Base-by-base conservation (phyloP, 768 basidiomycete genomes). In the Chalciporus sphaerocephalus region DNA sequence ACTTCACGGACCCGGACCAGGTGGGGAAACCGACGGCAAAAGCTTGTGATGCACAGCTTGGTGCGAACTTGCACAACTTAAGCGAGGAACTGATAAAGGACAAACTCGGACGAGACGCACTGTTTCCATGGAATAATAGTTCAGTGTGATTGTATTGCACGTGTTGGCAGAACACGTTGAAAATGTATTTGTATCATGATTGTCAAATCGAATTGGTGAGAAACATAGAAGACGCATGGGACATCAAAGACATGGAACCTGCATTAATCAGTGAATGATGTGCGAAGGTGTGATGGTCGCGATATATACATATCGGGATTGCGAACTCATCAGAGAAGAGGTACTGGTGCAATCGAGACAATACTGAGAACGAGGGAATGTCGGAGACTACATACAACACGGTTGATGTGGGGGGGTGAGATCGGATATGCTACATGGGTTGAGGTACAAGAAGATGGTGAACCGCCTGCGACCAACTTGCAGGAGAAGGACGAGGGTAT, bases 1-100 rank as follows among this genome's bases (percentile, higher is more conserved):
- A 66, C 48, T 57, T 64, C 42, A 56, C 51, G 15, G 30, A 32
- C n/a, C 15, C 30, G 15, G 30, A n/a, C 0, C 34, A 51, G 41
- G 15, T 46, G 8, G 51, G 60, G 7, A 49, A 55, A n/a, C 58
- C 58, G 44, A 55, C 53, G 36, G 43, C 37, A 16, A 50, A 45
- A 37, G 62, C 64, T 28, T 39, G 48, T 25, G 56, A 67, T 34
- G 43, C 41, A 11, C 56, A 59, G 47, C 47, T 61, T 9, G 62
- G 62, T 1, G 52, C 46, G 44, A 57, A 57, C 23, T 47, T 68
- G 50, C 68, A 62, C 55, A 45, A 55, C 23, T 58, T 69, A 47
- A 66, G 61, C 45, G 61, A 67, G 52, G 42, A 53, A 18, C 38
- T 68, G 39, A 56, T 65, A 15, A 48, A 34, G 45, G 48, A 56